Evolutionary conservation across 768 basidiomycete genomes (phyloP).

Genomic region (Cyclocybe aegerita): DNA sequence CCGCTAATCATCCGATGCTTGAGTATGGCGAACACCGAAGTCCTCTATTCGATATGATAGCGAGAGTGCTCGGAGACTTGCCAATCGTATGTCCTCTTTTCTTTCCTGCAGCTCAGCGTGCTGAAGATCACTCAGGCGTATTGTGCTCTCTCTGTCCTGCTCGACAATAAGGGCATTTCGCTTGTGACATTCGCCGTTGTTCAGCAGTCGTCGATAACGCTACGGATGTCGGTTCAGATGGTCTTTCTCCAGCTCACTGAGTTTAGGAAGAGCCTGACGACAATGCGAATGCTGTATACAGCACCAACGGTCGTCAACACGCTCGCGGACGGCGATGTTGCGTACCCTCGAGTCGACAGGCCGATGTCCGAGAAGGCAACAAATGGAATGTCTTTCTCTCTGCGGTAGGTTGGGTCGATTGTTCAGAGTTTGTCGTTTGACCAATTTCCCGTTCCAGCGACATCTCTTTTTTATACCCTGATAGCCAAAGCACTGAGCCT

Average conservation of each 20-base stretch:
- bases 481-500: slow-evolving; percentile 27
- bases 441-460: slow-evolving; percentile 30
- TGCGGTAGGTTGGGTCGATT: slow-evolving; percentile 13
- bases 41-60: slow-evolving; percentile 14
- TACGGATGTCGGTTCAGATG: slow-evolving; percentile 21
- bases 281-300: slow-evolving; percentile 30
- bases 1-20: slow-evolving; percentile 18
- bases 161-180: slow-evolving; percentile 31
- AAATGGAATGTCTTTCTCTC: slow-evolving; percentile 23
- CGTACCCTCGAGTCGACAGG: slow-evolving; percentile 17
- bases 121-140: slow-evolving; percentile 28
- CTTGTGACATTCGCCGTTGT: slow-evolving; percentile 37
- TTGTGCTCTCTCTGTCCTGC: slow-evolving; percentile 29
- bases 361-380: not conserved
- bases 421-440: not conserved
- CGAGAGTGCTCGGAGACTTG: slow-evolving; percentile 19
- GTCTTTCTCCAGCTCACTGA: slow-evolving; percentile 16
- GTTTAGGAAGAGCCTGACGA: slow-evolving; percentile 22
- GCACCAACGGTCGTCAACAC: slow-evolving; percentile 14
- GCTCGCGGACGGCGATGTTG: slow-evolving; percentile 19
- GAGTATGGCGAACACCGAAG: slow-evolving; percentile 9
- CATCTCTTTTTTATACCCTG: slow-evolving; percentile 52
- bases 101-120: not conserved
- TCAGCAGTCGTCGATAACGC: slow-evolving; percentile 28
- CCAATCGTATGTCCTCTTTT: slow-evolving; percentile 22